A percentile compares a stretch with the other conserved stretches of the same genome.
phyloP scores from a whole-genome alignment of 441 rosid species.

The Gossypium schwendimanii region DNA sequence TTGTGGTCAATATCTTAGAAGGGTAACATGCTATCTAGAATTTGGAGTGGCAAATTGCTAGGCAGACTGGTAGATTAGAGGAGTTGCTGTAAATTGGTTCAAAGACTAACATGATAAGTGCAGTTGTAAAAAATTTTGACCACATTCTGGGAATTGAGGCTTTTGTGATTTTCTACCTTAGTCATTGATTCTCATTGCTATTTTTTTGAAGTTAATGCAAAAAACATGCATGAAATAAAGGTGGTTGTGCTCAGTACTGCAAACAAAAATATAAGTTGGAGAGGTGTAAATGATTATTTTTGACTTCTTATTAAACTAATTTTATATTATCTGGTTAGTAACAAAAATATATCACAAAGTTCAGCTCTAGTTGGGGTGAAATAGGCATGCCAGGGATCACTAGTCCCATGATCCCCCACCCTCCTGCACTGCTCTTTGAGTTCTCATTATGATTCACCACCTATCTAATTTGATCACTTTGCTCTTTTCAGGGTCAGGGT shows the following conservation, averaged over 20 bases:
- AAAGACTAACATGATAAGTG: background rate
- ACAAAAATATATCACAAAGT: background rate
- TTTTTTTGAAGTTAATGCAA: background rate
- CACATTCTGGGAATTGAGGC: background rate
- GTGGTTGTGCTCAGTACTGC: background rate
- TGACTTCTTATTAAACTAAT: background rate
- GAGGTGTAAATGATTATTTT: background rate
- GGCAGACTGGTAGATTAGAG: background rate
- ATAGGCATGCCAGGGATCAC: background rate
- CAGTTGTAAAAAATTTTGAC: background rate
- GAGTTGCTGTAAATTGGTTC: background rate
- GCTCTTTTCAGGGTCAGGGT: conserved; percentile 68
- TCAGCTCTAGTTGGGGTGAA: background rate
- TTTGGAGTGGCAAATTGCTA: background rate
- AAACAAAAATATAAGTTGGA: background rate
- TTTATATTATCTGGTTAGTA: background rate
- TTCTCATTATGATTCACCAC: background rate
- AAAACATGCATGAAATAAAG: background rate
- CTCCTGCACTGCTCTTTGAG: background rate
- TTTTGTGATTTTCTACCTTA: background rate
- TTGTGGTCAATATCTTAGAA: too few species aligned
- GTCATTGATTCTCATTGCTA: background rate
- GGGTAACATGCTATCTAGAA: background rate
- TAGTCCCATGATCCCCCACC: background rate
- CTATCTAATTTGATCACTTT: background rate